Evolutionary conservation across 2,329 filamentous ascomycete species (phyloP).

Genomic region (Colletotrichum sp.): DNA sequence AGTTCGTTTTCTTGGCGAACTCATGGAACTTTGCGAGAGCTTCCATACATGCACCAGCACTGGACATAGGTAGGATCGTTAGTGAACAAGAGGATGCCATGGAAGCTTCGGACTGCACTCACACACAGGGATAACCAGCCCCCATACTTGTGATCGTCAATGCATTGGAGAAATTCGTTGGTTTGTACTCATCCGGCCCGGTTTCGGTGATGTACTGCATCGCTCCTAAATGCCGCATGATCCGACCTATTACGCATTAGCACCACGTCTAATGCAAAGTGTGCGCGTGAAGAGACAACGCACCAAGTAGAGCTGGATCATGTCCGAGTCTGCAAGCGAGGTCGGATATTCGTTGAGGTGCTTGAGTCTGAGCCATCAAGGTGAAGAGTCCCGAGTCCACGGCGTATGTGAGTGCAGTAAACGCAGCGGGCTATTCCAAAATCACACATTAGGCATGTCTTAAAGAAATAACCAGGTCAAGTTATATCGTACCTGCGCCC

Average conservation of each 20-base stretch:
- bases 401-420: slow-evolving; percentile 31
- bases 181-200: slow-evolving; percentile 37
- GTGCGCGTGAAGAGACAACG: accelerated
- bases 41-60: slow-evolving; percentile 23
- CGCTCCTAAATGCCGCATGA: slow-evolving; percentile 41
- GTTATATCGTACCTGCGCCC: slow-evolving; percentile 39
- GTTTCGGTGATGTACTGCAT: slow-evolving; percentile 44
- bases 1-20: slow-evolving; percentile 31
- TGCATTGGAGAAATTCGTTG: slow-evolving; percentile 41
- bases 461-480: accelerated
- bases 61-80: neutral
- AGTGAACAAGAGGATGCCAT: accelerated
- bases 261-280: accelerated
- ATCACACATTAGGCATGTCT: accelerated
- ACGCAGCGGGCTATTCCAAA: slow-evolving; percentile 23
- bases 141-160: slow-evolving; percentile 38
- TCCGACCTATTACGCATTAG: slow-evolving; percentile 21
- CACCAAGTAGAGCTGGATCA: neutral
- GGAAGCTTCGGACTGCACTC: neutral
- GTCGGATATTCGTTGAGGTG: neutral
- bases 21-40: slow-evolving; percentile 28
- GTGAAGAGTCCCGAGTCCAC: slow-evolving; percentile 40
- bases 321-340: neutral
- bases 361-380: slow-evolving; percentile 30
- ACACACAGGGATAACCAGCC: slow-evolving; percentile 37